Percentiles rank a stretch among this genome's conserved stretches.
phyloP scores from a whole-genome alignment of 768 basidiomycete species.

The Holtermannia corniformis region DNA sequence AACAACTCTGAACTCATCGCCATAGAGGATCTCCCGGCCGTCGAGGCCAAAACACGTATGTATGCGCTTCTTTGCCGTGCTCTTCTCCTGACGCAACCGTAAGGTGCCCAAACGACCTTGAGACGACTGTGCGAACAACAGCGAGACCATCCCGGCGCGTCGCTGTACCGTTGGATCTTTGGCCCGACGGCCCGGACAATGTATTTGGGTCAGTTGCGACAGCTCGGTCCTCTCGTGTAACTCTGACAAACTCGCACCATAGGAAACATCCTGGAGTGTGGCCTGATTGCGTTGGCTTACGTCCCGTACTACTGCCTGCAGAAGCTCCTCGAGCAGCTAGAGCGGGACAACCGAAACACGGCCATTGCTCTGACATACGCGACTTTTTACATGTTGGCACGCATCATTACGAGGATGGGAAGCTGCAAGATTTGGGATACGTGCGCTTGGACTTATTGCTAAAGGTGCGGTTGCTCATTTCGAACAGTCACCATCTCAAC shows the following conservation, averaged over 20 bases:
- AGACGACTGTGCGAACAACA: constrained; percentile 6
- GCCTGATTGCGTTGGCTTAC: constrained; percentile 18
- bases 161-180: constrained; percentile 3
- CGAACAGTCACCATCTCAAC: constrained; percentile 3
- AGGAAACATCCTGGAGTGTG: constrained; percentile 5
- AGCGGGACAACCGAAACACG: background rate
- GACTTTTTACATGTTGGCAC: constrained; percentile 9
- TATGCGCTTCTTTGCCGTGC: constrained; percentile 14
- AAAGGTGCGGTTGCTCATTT: constrained; percentile 1
- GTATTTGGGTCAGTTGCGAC: too few relatives aligned
- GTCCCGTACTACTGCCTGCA: constrained; percentile 24
- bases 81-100: constrained; percentile 3
- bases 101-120: background rate
- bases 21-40: constrained; percentile 20
- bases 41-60: constrained; percentile 9
- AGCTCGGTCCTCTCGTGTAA: constrained; percentile 5
- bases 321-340: constrained; percentile 18
- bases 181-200: background rate
- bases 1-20: constrained; percentile 15
- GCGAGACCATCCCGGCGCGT: constrained; percentile 14
- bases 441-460: constrained; percentile 7
- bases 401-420: background rate
- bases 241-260: background rate
- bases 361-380: constrained; percentile 13
- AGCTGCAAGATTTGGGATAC: background rate